Conservation (phyloP, 352 stramenopile species). For the Globisporangium mamillatum region DNA sequence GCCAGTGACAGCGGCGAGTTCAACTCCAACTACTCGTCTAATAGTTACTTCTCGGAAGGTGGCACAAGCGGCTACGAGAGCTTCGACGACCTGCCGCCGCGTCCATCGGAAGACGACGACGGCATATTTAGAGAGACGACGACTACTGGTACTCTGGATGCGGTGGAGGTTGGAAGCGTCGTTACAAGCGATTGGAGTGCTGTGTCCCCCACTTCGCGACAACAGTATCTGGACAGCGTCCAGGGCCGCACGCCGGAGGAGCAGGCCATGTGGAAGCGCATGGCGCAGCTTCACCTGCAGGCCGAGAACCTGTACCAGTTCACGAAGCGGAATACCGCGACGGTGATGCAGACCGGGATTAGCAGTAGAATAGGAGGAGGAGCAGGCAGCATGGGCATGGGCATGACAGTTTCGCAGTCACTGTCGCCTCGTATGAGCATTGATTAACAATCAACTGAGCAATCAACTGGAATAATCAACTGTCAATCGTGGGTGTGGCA, state of each 20-base stretch:
- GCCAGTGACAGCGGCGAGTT: not conserved
- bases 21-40: not conserved
- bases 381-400: too few relatives aligned
- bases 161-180: not conserved
- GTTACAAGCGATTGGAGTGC: conserved; percentile 1
- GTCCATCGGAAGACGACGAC: conserved; percentile 2
- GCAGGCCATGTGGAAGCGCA: conserved; percentile 18
- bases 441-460: not conserved
- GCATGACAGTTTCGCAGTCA: not conserved
- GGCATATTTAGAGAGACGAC: not conserved
- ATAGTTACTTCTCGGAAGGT: not conserved
- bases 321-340: conserved; percentile 15
- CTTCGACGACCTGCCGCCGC: not conserved
- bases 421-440: conserved; percentile 10
- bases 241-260: conserved; percentile 11
- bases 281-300: conserved; percentile 11
- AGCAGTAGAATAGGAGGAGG: not conserved
- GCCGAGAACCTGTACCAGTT: conserved; percentile 14
- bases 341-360: not conserved
- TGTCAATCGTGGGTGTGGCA: too few relatives aligned
- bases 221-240: conserved; percentile 9
- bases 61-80: not conserved
- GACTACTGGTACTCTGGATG: not conserved
- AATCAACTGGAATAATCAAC: too few relatives aligned
- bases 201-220: not conserved